Evolutionary conservation across 768 basidiomycete genomes (phyloP).

Genomic region (Phlebiopsis gigantea): DNA sequence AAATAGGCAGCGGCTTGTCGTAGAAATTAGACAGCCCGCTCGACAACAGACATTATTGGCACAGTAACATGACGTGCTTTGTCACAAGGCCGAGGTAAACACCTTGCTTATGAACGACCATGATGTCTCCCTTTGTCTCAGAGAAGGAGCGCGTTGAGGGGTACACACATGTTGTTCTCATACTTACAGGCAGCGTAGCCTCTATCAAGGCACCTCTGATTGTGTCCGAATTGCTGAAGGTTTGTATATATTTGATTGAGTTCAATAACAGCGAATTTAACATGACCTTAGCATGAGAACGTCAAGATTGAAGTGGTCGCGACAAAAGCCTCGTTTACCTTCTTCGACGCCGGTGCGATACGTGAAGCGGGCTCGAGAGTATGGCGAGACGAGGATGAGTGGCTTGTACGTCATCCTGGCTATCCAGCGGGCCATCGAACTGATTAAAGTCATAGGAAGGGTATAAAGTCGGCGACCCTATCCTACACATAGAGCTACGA

Average conservation of each 20-base stretch:
- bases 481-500: conserved; percentile 92
- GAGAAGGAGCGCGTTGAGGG: conserved; percentile 27
- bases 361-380: conserved; percentile 50
- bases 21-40: too few species aligned
- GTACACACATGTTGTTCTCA: conserved; percentile 66
- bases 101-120: conserved; percentile 4
- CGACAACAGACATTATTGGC: too few species aligned
- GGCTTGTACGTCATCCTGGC: conserved; percentile 56
- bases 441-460: conserved; percentile 41
- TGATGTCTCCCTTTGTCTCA: conserved; percentile 16
- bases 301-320: conserved; percentile 82
- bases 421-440: not conserved
- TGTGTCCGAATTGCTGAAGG: conserved; percentile 64
- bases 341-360: conserved; percentile 59
- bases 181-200: conserved; percentile 93
- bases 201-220: conserved; percentile 93
- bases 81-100: not conserved
- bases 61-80: not conserved
- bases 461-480: conserved; percentile 82
- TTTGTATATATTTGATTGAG: conserved; percentile 30
- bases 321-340: conserved; percentile 71
- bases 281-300: conserved; percentile 50
- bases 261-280: not conserved
- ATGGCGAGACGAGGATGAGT: conserved; percentile 92
- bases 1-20: too few species aligned